Evolutionary conservation across 2,329 filamentous ascomycete species (phyloP).

Genomic region (Sporothrix curviconia): DNA sequence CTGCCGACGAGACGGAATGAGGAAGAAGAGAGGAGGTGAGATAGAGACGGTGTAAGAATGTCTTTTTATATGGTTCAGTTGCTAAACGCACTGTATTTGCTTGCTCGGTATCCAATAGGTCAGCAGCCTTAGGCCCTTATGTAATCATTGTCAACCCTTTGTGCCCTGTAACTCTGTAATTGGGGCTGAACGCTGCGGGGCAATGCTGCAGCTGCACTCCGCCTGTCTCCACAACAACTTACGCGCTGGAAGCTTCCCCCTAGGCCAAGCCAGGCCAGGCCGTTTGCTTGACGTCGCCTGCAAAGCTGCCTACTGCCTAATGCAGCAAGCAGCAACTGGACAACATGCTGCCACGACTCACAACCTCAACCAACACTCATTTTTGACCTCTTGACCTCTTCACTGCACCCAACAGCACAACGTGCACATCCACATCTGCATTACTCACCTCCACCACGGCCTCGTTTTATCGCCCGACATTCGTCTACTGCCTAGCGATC

Average conservation of each 20-base stretch:
- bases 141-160: too few species aligned
- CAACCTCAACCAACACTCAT: neutral
- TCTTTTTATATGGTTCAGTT: neutral
- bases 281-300: conserved; percentile 16
- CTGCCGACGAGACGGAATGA: neutral
- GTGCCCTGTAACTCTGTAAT: too few species aligned
- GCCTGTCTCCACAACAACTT: neutral
- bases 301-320: conserved; percentile 15
- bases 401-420: neutral
- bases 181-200: too few species aligned
- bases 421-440: neutral
- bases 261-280: neutral
- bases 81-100: neutral
- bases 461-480: neutral
- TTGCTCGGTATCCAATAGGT: neutral
- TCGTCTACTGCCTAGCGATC: too few species aligned
- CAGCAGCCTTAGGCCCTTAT: conserved; percentile 4
- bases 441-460: neutral
- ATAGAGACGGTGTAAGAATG: neutral
- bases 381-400: neutral
- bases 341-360: neutral
- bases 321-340: neutral
- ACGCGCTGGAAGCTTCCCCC: neutral
- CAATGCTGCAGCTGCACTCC: neutral
- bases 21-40: neutral